A percentile compares a stretch with the other conserved stretches of the same genome.
Evolutionary conservation across 202 grass and related monocot species (phyloP).

Genomic region (Bolboschoenoplectus hybrid): DNA sequence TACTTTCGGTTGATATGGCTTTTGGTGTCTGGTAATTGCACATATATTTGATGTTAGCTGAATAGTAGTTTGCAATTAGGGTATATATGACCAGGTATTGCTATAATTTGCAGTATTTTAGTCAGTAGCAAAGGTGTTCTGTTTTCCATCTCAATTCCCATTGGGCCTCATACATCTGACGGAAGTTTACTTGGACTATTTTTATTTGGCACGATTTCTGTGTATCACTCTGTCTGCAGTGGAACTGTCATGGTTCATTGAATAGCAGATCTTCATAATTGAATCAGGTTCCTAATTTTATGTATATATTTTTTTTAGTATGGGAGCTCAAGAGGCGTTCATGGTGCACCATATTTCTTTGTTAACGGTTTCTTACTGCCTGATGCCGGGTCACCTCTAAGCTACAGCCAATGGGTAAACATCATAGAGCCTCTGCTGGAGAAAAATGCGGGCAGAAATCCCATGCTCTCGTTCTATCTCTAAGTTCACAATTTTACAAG

Average conservation of each 20-base stretch:
- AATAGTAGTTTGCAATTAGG: neutral
- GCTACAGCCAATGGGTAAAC: slow-evolving; percentile 59
- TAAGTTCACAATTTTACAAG: neutral
- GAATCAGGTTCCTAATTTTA: neutral
- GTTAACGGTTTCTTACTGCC: slow-evolving; percentile 91
- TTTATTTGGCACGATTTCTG: neutral
- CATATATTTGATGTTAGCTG: neutral
- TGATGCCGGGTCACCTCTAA: slow-evolving; percentile 68
- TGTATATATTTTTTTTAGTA: slow-evolving; percentile 53
- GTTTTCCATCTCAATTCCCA: neutral
- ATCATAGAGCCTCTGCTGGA: slow-evolving; percentile 62
- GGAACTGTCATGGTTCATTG: neutral
- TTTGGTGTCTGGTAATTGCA: neutral
- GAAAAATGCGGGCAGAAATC: slow-evolving; percentile 38
- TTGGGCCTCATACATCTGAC: neutral
- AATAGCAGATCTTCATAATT: neutral
- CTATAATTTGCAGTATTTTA: neutral
- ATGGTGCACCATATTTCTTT: slow-evolving; percentile 80
- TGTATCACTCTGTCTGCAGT: neutral
- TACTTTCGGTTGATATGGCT: neutral
- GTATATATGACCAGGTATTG: neutral
- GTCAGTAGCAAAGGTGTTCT: neutral
- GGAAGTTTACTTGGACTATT: neutral
- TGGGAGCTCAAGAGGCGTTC: slow-evolving; percentile 76
- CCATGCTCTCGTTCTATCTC: slow-evolving; percentile 19